Evolutionary conservation across 192 early-diverging fungal species (phyloP).

Genomic region (Pilaira anomala): DNA sequence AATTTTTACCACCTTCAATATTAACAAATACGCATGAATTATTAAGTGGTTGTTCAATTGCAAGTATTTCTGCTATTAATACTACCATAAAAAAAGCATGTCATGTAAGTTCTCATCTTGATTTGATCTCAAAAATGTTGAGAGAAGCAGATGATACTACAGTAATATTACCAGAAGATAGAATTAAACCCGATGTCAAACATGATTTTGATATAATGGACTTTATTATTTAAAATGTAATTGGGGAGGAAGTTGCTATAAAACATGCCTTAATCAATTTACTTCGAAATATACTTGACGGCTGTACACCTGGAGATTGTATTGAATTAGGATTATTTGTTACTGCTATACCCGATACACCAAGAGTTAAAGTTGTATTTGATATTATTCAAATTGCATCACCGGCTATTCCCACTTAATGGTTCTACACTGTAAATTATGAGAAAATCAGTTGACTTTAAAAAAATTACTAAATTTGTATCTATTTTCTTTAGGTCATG

Average conservation of each 20-base stretch:
- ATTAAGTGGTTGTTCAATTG: constrained; percentile 49
- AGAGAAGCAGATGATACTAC: background rate
- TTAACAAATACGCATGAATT: constrained; percentile 44
- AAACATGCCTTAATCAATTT: constrained; percentile 50
- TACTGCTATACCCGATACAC: background rate
- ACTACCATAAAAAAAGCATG: constrained; percentile 48
- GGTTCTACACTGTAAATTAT: too few species aligned
- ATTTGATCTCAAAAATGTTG: constrained; percentile 40
- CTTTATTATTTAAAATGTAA: constrained; percentile 44
- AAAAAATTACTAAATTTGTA: too few species aligned
- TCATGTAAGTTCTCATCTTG: constrained; percentile 43
- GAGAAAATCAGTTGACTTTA: too few species aligned
- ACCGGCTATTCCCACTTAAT: constrained; percentile 17
- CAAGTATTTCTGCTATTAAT: constrained; percentile 47
- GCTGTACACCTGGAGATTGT: constrained; percentile 45
- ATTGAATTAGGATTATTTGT: constrained; percentile 51
- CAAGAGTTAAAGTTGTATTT: constrained; percentile 15
- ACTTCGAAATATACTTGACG: constrained; percentile 50
- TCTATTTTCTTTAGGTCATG: too few species aligned
- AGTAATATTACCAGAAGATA: background rate
- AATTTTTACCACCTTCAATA: constrained; percentile 46
- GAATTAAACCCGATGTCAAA: constrained; percentile 11
- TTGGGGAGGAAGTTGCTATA: constrained; percentile 49
- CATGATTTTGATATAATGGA: constrained; percentile 53
- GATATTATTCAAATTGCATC: constrained; percentile 21